Evolutionary conservation across 345 rosid genomes (phyloP).

Genomic region (Schrenkiella parvula): DNA sequence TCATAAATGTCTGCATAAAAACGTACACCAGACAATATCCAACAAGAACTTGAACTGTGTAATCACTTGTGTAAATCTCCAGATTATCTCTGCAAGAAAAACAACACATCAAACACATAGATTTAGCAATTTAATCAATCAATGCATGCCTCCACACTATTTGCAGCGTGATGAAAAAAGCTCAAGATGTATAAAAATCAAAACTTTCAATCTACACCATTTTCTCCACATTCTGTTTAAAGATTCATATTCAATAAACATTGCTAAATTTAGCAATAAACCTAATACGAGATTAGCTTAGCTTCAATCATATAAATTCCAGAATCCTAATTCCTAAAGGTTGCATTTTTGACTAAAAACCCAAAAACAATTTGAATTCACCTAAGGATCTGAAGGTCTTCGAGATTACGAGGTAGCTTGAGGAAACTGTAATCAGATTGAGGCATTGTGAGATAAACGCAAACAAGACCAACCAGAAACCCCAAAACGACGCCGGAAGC

Average conservation of each 20-base stretch:
- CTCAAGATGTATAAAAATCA: not conserved
- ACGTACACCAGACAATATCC: conserved; percentile 80
- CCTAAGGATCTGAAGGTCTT: conserved; percentile 92
- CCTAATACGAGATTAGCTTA: not conserved
- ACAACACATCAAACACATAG: not conserved
- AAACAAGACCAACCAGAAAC: conserved; percentile 47
- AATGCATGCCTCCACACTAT: not conserved
- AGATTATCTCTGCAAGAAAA: conserved; percentile 70
- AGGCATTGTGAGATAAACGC: conserved; percentile 88
- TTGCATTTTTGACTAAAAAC: not conserved
- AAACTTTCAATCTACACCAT: not conserved
- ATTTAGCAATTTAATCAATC: not conserved
- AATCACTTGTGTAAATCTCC: conserved; percentile 84
- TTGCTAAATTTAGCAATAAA: not conserved
- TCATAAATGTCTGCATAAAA: conserved; percentile 96
- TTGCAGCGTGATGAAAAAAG: not conserved
- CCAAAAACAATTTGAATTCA: conserved; percentile 10
- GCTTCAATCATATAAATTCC: not conserved
- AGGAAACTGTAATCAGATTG: conserved; percentile 93
- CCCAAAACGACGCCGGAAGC: conserved; percentile 61
- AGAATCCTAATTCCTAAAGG: not conserved
- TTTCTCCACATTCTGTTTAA: not conserved
- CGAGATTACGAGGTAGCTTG: conserved; percentile 78
- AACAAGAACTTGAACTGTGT: conserved; percentile 72
- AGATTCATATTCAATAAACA: not conserved